Evolutionary conservation across 495 filamentous ascomycete genomes (phyloP).

Genomic region (Thozetella sp.): DNA sequence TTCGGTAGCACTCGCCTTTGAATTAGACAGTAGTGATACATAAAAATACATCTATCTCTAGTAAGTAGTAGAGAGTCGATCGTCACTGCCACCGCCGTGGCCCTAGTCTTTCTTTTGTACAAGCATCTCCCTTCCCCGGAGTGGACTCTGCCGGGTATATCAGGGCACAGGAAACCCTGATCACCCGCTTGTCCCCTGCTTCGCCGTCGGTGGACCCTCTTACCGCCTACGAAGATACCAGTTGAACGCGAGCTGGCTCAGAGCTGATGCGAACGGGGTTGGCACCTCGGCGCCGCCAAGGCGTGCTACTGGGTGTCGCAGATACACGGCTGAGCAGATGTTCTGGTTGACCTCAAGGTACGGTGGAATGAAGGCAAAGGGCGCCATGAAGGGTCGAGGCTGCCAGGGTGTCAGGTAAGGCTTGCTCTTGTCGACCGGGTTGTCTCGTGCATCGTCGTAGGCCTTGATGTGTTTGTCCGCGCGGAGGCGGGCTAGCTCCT

Average conservation of each 20-base stretch:
- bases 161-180: too few species aligned
- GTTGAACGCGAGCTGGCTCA: conserved; percentile 78
- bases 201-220: conserved; percentile 20
- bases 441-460: conserved; percentile 46
- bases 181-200: too few species aligned
- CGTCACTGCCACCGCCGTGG: neutral
- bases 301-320: conserved; percentile 92
- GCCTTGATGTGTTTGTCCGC: conserved; percentile 3
- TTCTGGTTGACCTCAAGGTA: conserved; percentile 98
- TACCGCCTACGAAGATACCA: conserved; percentile 92
- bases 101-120: neutral
- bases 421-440: conserved; percentile 74
- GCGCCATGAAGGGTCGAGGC: conserved; percentile 83
- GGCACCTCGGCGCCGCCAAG: conserved; percentile 89
- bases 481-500: conserved; percentile 15
- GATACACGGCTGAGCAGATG: conserved; percentile 92
- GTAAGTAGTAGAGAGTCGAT: neutral
- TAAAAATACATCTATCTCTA: conserved; percentile 6
- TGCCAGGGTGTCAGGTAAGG: conserved; percentile 91
- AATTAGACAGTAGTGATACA: conserved; percentile 10
- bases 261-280: conserved; percentile 68
- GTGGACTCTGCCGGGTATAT: neutral
- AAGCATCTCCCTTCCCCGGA: neutral
- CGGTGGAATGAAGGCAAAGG: conserved; percentile 92
- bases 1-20: neutral